These are phyloP conservation scores for Mimosa bimucronata DNA, from an alignment of 306 rosid genomes.

Conservation along the genomic window DNA sequence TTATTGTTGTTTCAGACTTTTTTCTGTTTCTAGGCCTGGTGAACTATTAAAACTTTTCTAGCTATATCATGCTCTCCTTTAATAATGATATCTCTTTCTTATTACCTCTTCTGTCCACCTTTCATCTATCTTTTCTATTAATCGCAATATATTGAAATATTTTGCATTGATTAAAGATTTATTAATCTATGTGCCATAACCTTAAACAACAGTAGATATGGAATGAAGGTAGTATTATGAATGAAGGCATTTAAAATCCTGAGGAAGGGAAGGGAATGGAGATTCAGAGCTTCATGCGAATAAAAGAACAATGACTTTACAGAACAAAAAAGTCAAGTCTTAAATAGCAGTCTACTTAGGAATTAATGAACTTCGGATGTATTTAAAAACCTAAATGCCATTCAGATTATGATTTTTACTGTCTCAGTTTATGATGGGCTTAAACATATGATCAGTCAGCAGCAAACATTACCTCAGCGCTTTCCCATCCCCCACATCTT, in stretches of 20 bases:
- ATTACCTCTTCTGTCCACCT: not conserved
- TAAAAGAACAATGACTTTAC: constrained; percentile 8
- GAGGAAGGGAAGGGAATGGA: not conserved
- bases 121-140: not conserved
- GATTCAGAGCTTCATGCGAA: not conserved
- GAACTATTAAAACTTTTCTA: not conserved
- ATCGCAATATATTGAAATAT: not conserved
- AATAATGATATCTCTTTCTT: not conserved
- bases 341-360: not conserved
- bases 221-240: not conserved
- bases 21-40: not conserved
- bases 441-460: constrained; percentile 25
- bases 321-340: constrained; percentile 6
- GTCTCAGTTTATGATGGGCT: constrained; percentile 10
- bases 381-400: not conserved
- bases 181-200: not conserved
- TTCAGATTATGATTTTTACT: not conserved
- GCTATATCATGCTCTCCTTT: not conserved
- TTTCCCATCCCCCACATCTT: constrained; percentile 78
- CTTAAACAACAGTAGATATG: not conserved
- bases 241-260: not conserved
- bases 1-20: not conserved
- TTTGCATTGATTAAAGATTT: not conserved
- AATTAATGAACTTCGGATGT: constrained; percentile 26
- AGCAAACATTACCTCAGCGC: constrained; percentile 74